phyloP scores from a whole-genome alignment of 2,329 filamentous ascomycete species.

The Aureobasidium pullulans region DNA sequence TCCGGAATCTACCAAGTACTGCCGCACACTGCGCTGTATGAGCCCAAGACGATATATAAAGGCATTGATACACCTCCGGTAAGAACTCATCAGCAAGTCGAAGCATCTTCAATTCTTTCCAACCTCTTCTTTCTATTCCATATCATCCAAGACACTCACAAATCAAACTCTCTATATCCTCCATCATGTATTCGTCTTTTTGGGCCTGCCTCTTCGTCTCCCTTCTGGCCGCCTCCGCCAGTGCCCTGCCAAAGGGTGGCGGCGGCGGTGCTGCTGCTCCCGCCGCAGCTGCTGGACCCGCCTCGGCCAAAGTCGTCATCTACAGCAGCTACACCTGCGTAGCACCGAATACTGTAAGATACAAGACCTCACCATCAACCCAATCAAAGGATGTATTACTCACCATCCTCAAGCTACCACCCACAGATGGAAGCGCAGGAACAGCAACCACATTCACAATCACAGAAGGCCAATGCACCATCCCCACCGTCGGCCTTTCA shows the following conservation, averaged over 20 bases:
- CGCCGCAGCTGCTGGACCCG: neutral
- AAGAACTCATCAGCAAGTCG: too few species aligned
- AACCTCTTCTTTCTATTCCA: too few species aligned
- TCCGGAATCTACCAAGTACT: too few species aligned
- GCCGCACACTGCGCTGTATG: too few species aligned
- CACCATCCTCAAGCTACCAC: neutral
- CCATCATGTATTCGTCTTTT: too few species aligned
- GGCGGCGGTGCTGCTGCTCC: neutral
- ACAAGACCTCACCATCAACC: neutral
- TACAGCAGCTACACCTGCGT: neutral
- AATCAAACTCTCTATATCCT: too few species aligned
- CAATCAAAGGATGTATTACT: neutral
- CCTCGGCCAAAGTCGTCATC: neutral
- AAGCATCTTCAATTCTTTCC: too few species aligned
- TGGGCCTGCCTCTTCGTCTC: neutral
- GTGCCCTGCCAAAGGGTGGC: neutral
- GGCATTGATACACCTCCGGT: too few species aligned
- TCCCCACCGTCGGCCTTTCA: neutral
- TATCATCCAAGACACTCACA: too few species aligned
- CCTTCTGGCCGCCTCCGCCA: neutral
- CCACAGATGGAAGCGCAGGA: neutral
- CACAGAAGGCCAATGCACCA: neutral
- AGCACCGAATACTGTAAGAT: neutral
- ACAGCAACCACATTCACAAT: conserved; percentile 1
- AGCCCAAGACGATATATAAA: too few species aligned